Percentiles rank a stretch among this genome's conserved stretches.
phyloP scores from a whole-genome alignment of 106 monocot genomes.

The Phalaenopsis aphrodite region DNA sequence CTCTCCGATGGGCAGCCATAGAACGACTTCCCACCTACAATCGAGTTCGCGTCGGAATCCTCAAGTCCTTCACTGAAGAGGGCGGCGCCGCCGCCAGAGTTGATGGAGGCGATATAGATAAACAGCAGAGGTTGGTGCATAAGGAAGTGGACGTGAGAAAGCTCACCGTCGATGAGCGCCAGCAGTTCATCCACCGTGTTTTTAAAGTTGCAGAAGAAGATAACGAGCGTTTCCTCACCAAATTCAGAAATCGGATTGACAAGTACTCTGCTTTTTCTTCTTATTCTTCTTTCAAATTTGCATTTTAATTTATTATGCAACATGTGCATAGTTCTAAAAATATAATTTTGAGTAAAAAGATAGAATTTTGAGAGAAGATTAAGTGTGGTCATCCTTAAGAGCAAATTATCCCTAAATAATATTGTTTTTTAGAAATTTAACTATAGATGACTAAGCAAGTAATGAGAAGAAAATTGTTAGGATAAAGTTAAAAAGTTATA shows the following conservation, averaged over 20 bases:
- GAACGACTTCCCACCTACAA: slow-evolving; percentile 59
- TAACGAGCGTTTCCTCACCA: slow-evolving; percentile 51
- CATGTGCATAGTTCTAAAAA: too few relatives aligned
- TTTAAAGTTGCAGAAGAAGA: slow-evolving; percentile 65
- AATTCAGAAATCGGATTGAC: slow-evolving; percentile 43
- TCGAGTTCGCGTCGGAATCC: slow-evolving; percentile 40
- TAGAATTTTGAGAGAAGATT: too few relatives aligned
- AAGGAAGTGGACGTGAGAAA: slow-evolving; percentile 56
- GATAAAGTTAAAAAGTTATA: too few relatives aligned
- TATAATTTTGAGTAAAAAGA: too few relatives aligned
- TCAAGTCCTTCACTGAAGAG: slow-evolving; percentile 14
- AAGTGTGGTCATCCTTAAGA: too few relatives aligned
- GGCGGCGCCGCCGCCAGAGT: slow-evolving; percentile 10
- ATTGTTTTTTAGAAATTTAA: too few relatives aligned
- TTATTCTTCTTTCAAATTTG: not conserved
- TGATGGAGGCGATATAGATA: too few relatives aligned
- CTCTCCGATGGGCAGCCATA: slow-evolving; percentile 61
- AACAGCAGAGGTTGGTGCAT: slow-evolving; percentile 11
- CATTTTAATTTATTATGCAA: too few relatives aligned
- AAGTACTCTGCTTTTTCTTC: slow-evolving; percentile 17
- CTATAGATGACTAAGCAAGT: too few relatives aligned
- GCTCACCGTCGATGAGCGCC: slow-evolving; percentile 34
- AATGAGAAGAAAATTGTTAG: too few relatives aligned
- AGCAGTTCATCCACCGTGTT: slow-evolving; percentile 54
- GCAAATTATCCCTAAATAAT: too few relatives aligned